Base-by-base conservation (phyloP, 176 grass and related monocot species). In the Oryza meyeriana region DNA sequence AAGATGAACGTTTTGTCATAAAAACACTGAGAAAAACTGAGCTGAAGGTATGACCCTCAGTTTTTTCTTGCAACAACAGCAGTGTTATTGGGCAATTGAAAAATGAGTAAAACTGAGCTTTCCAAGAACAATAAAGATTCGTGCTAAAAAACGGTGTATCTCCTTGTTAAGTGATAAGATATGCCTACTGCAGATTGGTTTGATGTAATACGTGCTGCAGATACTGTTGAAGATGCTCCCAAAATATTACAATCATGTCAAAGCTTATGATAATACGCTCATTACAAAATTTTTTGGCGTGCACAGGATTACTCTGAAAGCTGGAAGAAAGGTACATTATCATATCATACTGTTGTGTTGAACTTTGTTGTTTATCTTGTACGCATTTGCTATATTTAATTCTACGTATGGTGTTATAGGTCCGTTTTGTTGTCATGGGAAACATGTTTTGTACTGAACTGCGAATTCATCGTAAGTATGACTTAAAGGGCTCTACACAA, bases 211-310 rank as follows among this genome's bases (percentile, higher is more conserved):
- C 66, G 73, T 89, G 27, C 81, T 95, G 81, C 89, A 95, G 96
- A 93, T 95, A 91, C 82, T 98, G 69, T 90, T 98, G 93, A 98
- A 93, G 91, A 98, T 98, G 96, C 91, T 98, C 80, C 96, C 96
- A 69, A 93, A 88, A 69, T 98, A 98, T 78, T 98, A 95, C 84
- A 90, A 86, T 84, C 96, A 98, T 88, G 96, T 98, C 28, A 94
- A 89, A 93, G 90, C 90, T 86, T 95, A 98, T 87, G 96, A 98
- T 63, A 98, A 98, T 88, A 98, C 96, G 10, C 96, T 98, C 66
- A 95, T 98, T 75, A 98, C 92, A 20, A 98, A 98, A 69, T 93
- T 98, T 83, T 98, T 98, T 89, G 96, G 96, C 40, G 87, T 95
- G 36, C 96, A 98, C 83, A 90, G 93, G 50, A 86, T 98, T 84